Base-by-base conservation (phyloP, 148 eudicot genomes). In the Silene conica region DNA sequence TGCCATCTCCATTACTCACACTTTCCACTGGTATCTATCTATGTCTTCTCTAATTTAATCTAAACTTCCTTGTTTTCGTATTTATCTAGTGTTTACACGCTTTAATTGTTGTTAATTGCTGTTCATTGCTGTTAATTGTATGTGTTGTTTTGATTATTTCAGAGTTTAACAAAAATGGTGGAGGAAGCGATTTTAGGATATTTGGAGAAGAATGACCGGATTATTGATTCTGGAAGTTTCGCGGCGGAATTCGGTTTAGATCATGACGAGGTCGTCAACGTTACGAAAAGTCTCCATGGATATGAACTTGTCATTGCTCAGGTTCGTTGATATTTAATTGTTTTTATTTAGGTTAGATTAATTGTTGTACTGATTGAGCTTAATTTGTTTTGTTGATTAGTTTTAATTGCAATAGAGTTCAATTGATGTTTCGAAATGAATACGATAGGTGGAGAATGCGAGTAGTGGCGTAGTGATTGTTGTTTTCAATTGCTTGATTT, bases 251-350 rank as follows among this genome's bases (percentile, higher is more conserved):
- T 54, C 9, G 86, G 89, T 0, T 70, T 95, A 50, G 84, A 79
- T 65, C 99, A 95, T 65, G 87, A 86, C 20, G 93, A 88, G 0
- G 73, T 95, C 28, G 89, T 88, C 64, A 95, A 95, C 77, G 84
- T 86, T 67, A 74, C 89, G 74, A 92, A 89, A 73, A 92, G 96
- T 50, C 92, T 95, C 70, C 77, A 80, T 55, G 97, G 87, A 11
- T 89, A 85, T 73, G 65, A 79, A 45, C 70, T 83, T 61, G 91
- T 95, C 50, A 77, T 84, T 72, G 92, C 92, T 75, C 85, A 89
- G 96, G 99, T 95, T 18, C 61, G 6, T 34, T 46, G 34, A 25
- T 5, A 25, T 5, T 0, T n/a, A 61, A 2, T 18, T 63, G 28
- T 0, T n/a, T 15, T 34, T 4, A n/a, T 70, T 46, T n/a, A 50